Evolutionary conservation across 2,329 filamentous ascomycete genomes (phyloP), one percentile per base, ranked within the genome.

Genomic region (Thielaviopsis populi): DNA sequence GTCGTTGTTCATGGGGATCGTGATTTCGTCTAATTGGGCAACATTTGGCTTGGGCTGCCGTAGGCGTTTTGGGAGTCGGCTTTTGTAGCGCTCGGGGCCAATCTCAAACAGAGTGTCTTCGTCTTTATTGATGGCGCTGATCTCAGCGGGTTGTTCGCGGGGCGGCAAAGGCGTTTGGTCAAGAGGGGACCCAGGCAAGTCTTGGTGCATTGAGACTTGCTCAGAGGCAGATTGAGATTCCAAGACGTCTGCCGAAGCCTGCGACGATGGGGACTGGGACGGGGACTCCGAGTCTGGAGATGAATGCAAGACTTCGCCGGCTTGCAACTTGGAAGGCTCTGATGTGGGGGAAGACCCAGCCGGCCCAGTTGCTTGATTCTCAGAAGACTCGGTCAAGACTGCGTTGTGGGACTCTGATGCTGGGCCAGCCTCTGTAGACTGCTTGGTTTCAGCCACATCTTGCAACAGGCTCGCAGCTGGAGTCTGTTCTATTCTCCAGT

Each of bases 51-150:
- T 33, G 27, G 27, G 17, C 8, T 24, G 37, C 30, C 48, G 59
- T 37, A 54, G 24, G n/a, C 63, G 59, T 42, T 24, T 59, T 10
- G 60, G 50, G 22, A 59, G 41, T 13, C 19, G 33, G 30, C n/a
- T 19, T 6, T n/a, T 17, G 56, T 41, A 53, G 17, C 56, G 54
- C 15, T 53, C 43, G 43, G 27, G 43, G 13, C 17, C 30, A 41
- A 64, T 64, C 10, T 53, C 7, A 27, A 62, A 62, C 24, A 62
- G 61, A 11, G 8, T 54, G 6, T 56, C 48, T 30, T 42, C 43
- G 6, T 53, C 61, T 17, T 64, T 33, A 17, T 59, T 40, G 22
- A 6, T 30, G 17, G 6, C 19, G 17, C 27, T 17, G 13, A 17
- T 27, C 3, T 24, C n/a, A 10, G 62, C 17, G 17, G n/a, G 19